Percentiles rank a stretch among this genome's conserved stretches.
phyloP scores from a whole-genome alignment of 768 basidiomycete species.

The Pleurotus tuber-regium region DNA sequence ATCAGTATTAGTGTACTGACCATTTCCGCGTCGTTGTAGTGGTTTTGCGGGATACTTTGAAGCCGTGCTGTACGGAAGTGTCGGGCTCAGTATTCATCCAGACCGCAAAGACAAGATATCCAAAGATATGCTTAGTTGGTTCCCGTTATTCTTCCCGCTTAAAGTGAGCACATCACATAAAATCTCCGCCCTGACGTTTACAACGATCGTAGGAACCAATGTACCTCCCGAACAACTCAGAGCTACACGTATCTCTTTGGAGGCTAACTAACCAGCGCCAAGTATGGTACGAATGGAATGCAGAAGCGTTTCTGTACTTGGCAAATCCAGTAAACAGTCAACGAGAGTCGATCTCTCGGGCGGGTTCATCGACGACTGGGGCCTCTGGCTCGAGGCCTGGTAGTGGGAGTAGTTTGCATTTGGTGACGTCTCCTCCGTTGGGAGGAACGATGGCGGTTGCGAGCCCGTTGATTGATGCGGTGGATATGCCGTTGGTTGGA shows the following conservation, averaged over 20 bases:
- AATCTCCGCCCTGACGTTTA: too few species aligned
- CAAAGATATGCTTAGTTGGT: conserved; percentile 99
- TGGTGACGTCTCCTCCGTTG: not conserved
- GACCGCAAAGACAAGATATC: conserved; percentile 81
- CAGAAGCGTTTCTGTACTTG: conserved; percentile 76
- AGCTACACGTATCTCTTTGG: conserved; percentile 93
- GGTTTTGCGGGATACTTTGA: conserved; percentile 98
- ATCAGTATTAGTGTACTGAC: conserved; percentile 3
- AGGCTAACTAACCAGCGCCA: conserved; percentile 83
- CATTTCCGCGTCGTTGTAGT: conserved; percentile 23
- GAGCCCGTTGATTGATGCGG: conserved; percentile 73
- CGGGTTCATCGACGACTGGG: not conserved
- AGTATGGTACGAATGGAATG: conserved; percentile 99
- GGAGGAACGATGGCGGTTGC: conserved; percentile 25
- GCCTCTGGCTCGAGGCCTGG: not conserved
- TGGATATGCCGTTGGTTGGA: conserved; percentile 35
- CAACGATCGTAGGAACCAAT: conserved; percentile 88
- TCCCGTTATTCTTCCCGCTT: conserved; percentile 95
- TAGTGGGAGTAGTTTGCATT: not conserved
- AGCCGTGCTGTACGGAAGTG: conserved; percentile 84
- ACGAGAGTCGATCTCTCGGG: not conserved
- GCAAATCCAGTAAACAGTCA: not conserved
- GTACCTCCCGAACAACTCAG: conserved; percentile 89
- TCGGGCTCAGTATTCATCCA: conserved; percentile 94
- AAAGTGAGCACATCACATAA: too few species aligned